phyloP scores from a whole-genome alignment of 2,329 filamentous ascomycete species.

The Paracorniculantispora psalliotae region DNA sequence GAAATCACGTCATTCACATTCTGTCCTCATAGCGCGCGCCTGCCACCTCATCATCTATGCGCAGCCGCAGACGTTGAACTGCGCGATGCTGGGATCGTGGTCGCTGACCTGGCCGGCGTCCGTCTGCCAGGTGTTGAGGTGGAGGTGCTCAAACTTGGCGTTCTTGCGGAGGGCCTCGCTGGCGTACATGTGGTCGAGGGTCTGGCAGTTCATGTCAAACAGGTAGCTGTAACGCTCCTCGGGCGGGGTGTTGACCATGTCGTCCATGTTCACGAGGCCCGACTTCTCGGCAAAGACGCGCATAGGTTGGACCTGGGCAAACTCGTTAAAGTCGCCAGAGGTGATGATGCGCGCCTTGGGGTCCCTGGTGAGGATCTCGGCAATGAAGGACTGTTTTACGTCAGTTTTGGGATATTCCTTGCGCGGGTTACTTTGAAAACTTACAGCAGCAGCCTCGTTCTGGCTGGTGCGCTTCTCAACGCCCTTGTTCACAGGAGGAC shows the following conservation, averaged over 20 bases:
- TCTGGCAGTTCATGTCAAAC: slow-evolving; percentile 64
- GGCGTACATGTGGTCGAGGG: slow-evolving; percentile 66
- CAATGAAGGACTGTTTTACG: slow-evolving; percentile 48
- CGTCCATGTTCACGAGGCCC: slow-evolving; percentile 58
- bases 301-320: slow-evolving; percentile 57
- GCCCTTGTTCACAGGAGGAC: slow-evolving; percentile 62
- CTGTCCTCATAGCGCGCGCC: background rate
- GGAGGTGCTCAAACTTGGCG: slow-evolving; percentile 59
- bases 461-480: slow-evolving; percentile 54
- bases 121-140: slow-evolving; percentile 64
- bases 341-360: slow-evolving; percentile 52
- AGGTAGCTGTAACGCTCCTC: slow-evolving; percentile 66
- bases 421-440: too few relatives aligned
- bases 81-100: slow-evolving; percentile 64
- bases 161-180: slow-evolving; percentile 45
- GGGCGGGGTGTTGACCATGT: slow-evolving; percentile 44
- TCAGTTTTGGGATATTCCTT: slow-evolving; percentile 16
- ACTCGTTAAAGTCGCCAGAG: slow-evolving; percentile 71
- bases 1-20: background rate
- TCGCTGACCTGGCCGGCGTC: slow-evolving; percentile 55
- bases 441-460: slow-evolving; percentile 51
- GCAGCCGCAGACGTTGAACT: slow-evolving; percentile 54
- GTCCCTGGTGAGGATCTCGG: slow-evolving; percentile 52
- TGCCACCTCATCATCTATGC: background rate
- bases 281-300: slow-evolving; percentile 48